Conservation (phyloP, 2,329 filamentous ascomycete genomes). For the Byssothecium circinans region DNA sequence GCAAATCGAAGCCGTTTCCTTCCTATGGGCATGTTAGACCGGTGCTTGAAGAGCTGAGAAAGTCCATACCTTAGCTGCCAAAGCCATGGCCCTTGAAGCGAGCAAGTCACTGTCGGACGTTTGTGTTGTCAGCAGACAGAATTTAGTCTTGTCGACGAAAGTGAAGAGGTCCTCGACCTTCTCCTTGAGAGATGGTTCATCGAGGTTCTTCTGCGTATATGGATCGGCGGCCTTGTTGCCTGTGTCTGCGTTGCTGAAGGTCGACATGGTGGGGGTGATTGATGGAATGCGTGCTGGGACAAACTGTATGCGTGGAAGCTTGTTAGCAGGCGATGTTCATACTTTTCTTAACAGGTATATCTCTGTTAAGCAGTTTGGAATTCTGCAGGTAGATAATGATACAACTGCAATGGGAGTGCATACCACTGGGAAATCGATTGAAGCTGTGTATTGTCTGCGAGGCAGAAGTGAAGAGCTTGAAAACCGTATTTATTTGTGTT, state of each 20-base stretch:
- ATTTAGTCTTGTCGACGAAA: slow-evolving; percentile 75
- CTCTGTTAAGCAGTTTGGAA: too few species aligned
- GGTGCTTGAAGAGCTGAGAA: neutral
- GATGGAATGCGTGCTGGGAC: neutral
- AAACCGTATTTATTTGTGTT: neutral
- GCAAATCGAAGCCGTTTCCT: slow-evolving; percentile 73
- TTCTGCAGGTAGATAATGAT: too few species aligned
- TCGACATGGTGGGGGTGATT: slow-evolving; percentile 26
- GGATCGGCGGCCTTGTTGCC: slow-evolving; percentile 64
- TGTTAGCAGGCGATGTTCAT: neutral
- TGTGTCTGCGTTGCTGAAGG: slow-evolving; percentile 45
- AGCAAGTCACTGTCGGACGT: slow-evolving; percentile 66
- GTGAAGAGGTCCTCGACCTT: slow-evolving; percentile 74
- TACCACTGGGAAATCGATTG: too few species aligned
- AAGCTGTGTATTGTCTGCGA: too few species aligned
- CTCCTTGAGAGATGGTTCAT: slow-evolving; percentile 69
- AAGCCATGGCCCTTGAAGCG: slow-evolving; percentile 81
- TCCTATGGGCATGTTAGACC: slow-evolving; percentile 56
- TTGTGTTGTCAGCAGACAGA: slow-evolving; percentile 85
- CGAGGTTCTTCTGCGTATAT: slow-evolving; percentile 75
- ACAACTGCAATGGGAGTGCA: neutral
- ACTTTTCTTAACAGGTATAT: too few species aligned
- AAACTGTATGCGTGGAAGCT: neutral
- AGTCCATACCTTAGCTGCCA: slow-evolving; percentile 72
- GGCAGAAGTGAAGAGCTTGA: too few species aligned